A percentile compares a stretch with the other conserved stretches of the same genome.
Evolutionary conservation across 1,284 basidiomycete species (phyloP).

Genomic region (Sporisorium scitamineum): DNA sequence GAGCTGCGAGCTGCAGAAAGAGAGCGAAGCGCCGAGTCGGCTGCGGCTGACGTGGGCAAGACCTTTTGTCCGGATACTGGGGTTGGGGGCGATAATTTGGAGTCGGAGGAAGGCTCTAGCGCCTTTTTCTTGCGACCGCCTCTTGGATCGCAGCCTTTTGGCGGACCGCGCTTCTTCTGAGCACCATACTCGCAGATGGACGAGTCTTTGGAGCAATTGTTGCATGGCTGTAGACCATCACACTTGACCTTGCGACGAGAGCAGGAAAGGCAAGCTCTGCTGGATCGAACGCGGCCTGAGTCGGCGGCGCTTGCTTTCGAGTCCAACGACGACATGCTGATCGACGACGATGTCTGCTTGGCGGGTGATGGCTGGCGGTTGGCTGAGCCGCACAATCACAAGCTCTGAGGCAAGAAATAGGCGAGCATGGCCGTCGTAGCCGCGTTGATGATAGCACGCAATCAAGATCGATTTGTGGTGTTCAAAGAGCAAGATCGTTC

Average conservation of each 20-base stretch:
- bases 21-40: neutral
- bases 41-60: slow-evolving; percentile 1
- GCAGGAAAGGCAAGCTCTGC: slow-evolving; percentile 43
- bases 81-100: neutral
- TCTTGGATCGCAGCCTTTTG: slow-evolving; percentile 44
- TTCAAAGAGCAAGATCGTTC: neutral
- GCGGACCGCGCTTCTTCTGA: slow-evolving; percentile 51
- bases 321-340: slow-evolving; percentile 13
- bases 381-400: slow-evolving; percentile 2
- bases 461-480: no score
- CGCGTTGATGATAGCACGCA: neutral
- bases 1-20: neutral
- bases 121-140: slow-evolving; percentile 47
- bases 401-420: neutral
- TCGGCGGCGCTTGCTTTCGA: slow-evolving; percentile 9
- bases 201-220: slow-evolving; percentile 37
- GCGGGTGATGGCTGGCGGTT: neutral
- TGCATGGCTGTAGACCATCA: slow-evolving; percentile 46
- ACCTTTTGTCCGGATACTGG: slow-evolving; percentile 2
- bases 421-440: neutral
- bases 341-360: neutral
- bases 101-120: neutral
- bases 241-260: slow-evolving; percentile 55
- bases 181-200: slow-evolving; percentile 35
- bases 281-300: slow-evolving; percentile 37